Base-by-base conservation (phyloP, 1,284 basidiomycete genomes). In the Rhodotorula sp. region DNA sequence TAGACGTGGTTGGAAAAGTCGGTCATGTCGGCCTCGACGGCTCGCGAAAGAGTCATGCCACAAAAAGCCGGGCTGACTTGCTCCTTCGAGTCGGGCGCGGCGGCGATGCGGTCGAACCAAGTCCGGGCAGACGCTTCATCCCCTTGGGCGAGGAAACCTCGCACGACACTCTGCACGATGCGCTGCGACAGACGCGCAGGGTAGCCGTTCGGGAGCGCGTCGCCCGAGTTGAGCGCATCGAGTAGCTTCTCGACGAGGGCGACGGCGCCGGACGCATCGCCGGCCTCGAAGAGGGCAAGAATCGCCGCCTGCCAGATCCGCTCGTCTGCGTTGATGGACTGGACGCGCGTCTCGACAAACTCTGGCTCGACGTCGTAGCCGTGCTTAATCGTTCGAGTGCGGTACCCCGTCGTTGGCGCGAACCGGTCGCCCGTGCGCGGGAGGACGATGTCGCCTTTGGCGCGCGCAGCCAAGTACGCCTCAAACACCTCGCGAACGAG, bases 231-330 rank as follows among this genome's bases (percentile, higher is more conserved):
- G 0, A 83, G 77, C 1, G 85, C 82, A 71, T 85, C 84, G 79
- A 93, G 83, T 88, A 95, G 91, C 71, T 85, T 81, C 73, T 92
- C 89, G 60, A 95, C 83, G 4, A 95, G 80, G 26, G 81, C 85
- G 15, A 94, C 79, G 8, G 88, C 93, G 60, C 85, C 86, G 5
- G 86, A 85, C 0, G 88, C 83, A 69, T 88, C 83, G 7, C 87
- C 87, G 48, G 84, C 85, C 26, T 83, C 84, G 83, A 95, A 90
- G 81, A 91, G 89, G 0, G 87, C 86, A 58, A 86, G 83, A 66
- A 95, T 86, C 87, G 94, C 90, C 72, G 85, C 82, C 72, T 88
- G 88, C 87, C 87, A 94, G 2, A 91, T 84, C 49, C 82, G 77
- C 45, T 69, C 72, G 54, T 76, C 75, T 12, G 54, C 61, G n/a